A percentile compares a stretch with the other conserved stretches of the same genome.
phyloP scores from a whole-genome alignment of 1,284 basidiomycete genomes.

The Jaminaea rosea region DNA sequence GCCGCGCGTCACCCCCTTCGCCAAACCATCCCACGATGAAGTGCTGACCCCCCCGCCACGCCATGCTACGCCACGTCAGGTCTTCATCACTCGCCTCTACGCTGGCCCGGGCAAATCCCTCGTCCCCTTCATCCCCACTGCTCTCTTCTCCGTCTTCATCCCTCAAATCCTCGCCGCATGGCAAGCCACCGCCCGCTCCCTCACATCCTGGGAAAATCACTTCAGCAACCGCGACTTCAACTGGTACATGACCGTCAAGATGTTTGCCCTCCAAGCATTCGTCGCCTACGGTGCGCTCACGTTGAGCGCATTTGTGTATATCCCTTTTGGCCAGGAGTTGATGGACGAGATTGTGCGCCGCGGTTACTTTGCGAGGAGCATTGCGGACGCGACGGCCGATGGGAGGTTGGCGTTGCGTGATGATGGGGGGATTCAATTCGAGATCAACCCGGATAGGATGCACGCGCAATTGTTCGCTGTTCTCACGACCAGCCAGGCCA shows the following conservation, averaged over 20 bases:
- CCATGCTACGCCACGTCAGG: not conserved
- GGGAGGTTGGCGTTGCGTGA: constrained; percentile 18
- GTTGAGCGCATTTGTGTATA: constrained; percentile 42
- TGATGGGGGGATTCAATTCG: constrained; percentile 37
- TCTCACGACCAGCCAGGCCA: constrained; percentile 80
- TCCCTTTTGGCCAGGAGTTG: constrained; percentile 44
- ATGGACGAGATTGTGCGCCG: constrained; percentile 32
- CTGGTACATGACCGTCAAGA: constrained; percentile 77
- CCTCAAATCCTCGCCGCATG: constrained; percentile 75
- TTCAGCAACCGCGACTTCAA: constrained; percentile 65
- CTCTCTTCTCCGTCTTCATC: constrained; percentile 71
- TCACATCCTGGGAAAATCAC: constrained; percentile 71
- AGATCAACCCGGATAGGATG: constrained; percentile 58
- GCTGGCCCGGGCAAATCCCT: constrained; percentile 71
- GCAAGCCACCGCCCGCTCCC: constrained; percentile 58
- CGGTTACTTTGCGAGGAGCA: constrained; percentile 31
- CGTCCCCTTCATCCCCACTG: constrained; percentile 67
- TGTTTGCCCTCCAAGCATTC: constrained; percentile 76
- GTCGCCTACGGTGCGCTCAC: constrained; percentile 63
- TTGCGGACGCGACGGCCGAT: constrained; percentile 21
- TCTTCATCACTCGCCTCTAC: constrained; percentile 45
- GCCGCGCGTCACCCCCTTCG: no score
- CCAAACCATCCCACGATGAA: no score
- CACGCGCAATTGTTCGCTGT: constrained; percentile 90
- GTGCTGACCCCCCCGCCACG: no score